These are phyloP conservation scores for Cercospora sp. DNA, from an alignment of 2,329 filamentous ascomycete genomes.

Conservation along the genomic window DNA sequence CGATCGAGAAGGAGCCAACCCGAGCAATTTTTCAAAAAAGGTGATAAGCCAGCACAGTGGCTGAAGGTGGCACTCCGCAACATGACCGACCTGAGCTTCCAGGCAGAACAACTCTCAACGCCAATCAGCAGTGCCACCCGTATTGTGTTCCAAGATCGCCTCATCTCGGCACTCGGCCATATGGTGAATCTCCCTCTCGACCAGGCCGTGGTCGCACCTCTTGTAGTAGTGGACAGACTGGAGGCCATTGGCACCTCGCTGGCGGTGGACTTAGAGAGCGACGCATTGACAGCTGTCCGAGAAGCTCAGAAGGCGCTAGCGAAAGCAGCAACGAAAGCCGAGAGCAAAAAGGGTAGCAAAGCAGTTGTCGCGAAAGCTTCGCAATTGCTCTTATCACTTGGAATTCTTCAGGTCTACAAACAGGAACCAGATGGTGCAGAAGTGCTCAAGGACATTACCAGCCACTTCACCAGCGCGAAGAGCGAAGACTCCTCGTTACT, in stretches of 20 bases:
- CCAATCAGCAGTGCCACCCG: constrained; percentile 50
- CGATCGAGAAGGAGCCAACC: constrained; percentile 39
- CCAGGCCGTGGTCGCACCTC: constrained; percentile 26
- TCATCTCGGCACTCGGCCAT: constrained; percentile 57
- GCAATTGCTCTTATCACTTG: constrained; percentile 77
- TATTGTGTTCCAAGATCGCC: constrained; percentile 55
- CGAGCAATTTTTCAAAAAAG: constrained; percentile 30
- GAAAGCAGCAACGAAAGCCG: constrained; percentile 24
- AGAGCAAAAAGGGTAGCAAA: constrained; percentile 27
- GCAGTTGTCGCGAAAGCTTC: constrained; percentile 57
- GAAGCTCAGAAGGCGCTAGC: constrained; percentile 27
- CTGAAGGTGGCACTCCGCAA: constrained; percentile 27
- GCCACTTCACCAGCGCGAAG: constrained; percentile 66
- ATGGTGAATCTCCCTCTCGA: constrained; percentile 42
- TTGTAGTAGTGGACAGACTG: constrained; percentile 24
- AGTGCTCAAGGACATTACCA: constrained; percentile 76
- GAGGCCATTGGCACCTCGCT: constrained; percentile 20
- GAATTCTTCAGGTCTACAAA: constrained; percentile 85
- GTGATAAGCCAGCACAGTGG: constrained; percentile 34
- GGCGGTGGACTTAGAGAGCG: constrained; percentile 18
- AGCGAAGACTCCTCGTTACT: constrained; percentile 58
- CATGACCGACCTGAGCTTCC: constrained; percentile 32
- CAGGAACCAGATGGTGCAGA: constrained; percentile 82
- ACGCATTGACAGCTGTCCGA: constrained; percentile 21
- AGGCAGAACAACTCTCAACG: constrained; percentile 29